Evolutionary conservation across 116 monocot genomes (phyloP).

Genomic region (Cymodocea nodosa): DNA sequence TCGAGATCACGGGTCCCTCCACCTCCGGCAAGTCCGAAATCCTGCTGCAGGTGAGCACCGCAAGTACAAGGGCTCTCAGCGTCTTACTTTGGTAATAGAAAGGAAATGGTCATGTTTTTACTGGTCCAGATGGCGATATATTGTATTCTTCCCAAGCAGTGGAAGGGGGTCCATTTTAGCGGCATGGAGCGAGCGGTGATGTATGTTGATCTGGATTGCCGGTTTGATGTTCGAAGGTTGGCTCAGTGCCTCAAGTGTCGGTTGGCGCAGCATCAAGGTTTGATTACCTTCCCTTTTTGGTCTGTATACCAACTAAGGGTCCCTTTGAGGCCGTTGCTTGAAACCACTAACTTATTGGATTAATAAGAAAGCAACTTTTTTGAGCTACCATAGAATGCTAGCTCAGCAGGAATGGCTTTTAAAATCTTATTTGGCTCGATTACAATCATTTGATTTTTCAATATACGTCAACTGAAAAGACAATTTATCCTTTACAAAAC

Average conservation of each 20-base stretch:
- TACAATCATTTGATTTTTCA: too few species aligned
- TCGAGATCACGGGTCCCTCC: conserved; percentile 89
- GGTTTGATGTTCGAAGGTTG: conserved; percentile 69
- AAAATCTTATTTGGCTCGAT: too few species aligned
- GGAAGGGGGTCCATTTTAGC: conserved; percentile 64
- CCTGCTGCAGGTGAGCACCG: conserved; percentile 46
- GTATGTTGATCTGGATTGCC: conserved; percentile 85
- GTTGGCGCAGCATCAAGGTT: conserved; percentile 20
- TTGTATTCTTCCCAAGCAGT: conserved; percentile 69
- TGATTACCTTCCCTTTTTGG: neutral
- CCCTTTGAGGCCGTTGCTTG: neutral
- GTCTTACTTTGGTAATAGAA: neutral
- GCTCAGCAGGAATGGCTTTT: too few species aligned
- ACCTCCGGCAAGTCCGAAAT: conserved; percentile 72
- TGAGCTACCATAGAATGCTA: too few species aligned
- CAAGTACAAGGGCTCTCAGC: neutral
- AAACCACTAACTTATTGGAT: neutral
- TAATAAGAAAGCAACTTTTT: too few species aligned
- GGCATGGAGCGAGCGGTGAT: conserved; percentile 49
- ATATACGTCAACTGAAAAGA: too few species aligned
- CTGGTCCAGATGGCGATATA: conserved; percentile 40
- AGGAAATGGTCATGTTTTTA: neutral
- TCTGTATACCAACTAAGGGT: neutral
- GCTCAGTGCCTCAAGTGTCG: conserved; percentile 31
- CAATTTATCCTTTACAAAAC: too few species aligned